phyloP scores from a whole-genome alignment of 192 early-diverging fungal species.

The Backusella luteola region DNA sequence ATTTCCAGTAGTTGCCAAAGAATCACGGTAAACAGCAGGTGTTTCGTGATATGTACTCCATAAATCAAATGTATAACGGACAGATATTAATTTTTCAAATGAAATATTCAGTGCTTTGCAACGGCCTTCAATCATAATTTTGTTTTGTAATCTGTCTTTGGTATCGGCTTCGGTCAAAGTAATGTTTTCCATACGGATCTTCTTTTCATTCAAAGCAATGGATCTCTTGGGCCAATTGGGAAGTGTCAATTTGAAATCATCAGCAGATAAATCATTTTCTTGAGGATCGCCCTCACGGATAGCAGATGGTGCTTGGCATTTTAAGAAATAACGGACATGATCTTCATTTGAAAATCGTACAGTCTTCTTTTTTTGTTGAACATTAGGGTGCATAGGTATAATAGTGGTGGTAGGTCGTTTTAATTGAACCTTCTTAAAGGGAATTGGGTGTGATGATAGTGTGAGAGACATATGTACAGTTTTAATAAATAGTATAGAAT shows the following conservation, averaged over 20 bases:
- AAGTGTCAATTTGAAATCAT: slow-evolving; percentile 33
- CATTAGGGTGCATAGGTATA: background rate
- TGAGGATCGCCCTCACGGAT: slow-evolving; percentile 41
- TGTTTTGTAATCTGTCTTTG: slow-evolving; percentile 36
- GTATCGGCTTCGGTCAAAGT: slow-evolving; percentile 21
- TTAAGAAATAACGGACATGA: slow-evolving; percentile 68
- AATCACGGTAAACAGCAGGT: slow-evolving; percentile 60
- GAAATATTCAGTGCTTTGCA: slow-evolving; percentile 84
- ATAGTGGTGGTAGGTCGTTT: slow-evolving; percentile 4
- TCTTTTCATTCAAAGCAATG: slow-evolving; percentile 44
- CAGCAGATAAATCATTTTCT: slow-evolving; percentile 18
- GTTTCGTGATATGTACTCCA: slow-evolving; percentile 77
- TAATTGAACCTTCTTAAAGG: slow-evolving; percentile 5
- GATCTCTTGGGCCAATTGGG: slow-evolving; percentile 43
- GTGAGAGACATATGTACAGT: slow-evolving; percentile 4
- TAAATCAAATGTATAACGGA: slow-evolving; percentile 80
- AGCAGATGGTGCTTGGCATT: slow-evolving; percentile 60
- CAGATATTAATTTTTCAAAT: slow-evolving; percentile 75
- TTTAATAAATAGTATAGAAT: background rate
- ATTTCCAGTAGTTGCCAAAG: slow-evolving; percentile 45
- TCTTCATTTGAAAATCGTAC: slow-evolving; percentile 72
- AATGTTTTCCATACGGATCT: slow-evolving; percentile 13
- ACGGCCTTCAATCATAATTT: slow-evolving; percentile 57
- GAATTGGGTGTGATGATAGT: slow-evolving; percentile 7
- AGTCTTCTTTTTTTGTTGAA: slow-evolving; percentile 42